These are phyloP conservation scores for Rutstroemia sp. DNA, from an alignment of 2,329 filamentous ascomycete genomes.

Conservation along the genomic window DNA sequence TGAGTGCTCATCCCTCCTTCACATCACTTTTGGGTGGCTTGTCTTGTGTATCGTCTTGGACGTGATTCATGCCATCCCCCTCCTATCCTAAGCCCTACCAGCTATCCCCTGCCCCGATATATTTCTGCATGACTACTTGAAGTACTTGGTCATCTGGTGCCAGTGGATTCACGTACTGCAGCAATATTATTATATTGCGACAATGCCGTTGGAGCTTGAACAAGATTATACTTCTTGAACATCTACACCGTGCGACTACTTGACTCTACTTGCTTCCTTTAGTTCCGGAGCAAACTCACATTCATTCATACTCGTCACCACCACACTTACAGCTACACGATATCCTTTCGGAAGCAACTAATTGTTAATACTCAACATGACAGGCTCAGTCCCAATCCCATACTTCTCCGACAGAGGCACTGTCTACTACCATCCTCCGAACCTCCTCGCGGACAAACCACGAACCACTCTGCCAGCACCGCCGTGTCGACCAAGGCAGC, in stretches of 20 bases:
- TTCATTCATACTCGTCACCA: conserved; percentile 4
- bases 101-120: conserved; percentile 5
- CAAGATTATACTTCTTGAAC: background rate
- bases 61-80: conserved; percentile 7
- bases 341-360: background rate
- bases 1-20: background rate
- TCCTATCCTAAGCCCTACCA: conserved; percentile 2
- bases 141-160: conserved; percentile 10
- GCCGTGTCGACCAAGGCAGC: conserved; percentile 42
- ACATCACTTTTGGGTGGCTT: background rate
- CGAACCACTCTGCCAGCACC: conserved; percentile 30
- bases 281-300: background rate
- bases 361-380: conserved; percentile 25
- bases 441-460: conserved; percentile 10
- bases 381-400: conserved; percentile 19
- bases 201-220: background rate
- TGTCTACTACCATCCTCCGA: conserved; percentile 23
- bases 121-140: conserved; percentile 8
- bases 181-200: conserved; percentile 4
- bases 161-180: background rate
- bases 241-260: background rate
- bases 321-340: background rate
- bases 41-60: background rate
- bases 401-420: conserved; percentile 24
- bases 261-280: background rate